These are phyloP conservation scores for Parmelia sp. DNA, from an alignment of 495 filamentous ascomycete genomes.

Conservation along the genomic window DNA sequence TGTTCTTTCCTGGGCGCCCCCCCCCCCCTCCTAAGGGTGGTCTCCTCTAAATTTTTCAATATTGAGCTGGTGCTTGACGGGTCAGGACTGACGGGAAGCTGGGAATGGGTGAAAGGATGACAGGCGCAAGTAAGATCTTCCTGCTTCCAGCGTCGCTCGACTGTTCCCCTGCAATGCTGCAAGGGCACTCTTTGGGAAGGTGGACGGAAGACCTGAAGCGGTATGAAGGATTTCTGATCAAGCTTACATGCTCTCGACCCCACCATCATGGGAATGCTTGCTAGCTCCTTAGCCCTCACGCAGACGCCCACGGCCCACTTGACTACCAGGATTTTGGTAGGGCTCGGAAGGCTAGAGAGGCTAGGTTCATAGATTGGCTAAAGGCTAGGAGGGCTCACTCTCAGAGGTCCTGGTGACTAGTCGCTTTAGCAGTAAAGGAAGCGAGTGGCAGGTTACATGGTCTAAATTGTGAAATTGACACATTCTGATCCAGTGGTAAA, in stretches of 20 bases:
- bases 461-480: neutral
- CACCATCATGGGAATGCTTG: constrained; percentile 10
- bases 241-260: neutral
- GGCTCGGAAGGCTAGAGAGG: neutral
- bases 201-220: constrained; percentile 2
- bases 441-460: constrained; percentile 3
- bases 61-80: neutral
- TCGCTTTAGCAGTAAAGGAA: neutral
- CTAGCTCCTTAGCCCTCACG: neutral
- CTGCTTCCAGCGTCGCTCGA: neutral
- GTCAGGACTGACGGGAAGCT: neutral
- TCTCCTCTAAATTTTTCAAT: too few relatives aligned
- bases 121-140: constrained; percentile 4
- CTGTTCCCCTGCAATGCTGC: neutral
- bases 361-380: too few relatives aligned
- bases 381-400: neutral
- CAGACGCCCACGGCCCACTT: constrained; percentile 5
- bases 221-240: constrained; percentile 8
- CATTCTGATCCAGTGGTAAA: neutral
- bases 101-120: constrained; percentile 2
- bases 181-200: constrained; percentile 10
- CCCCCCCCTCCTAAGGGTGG: too few relatives aligned
- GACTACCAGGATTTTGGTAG: neutral
- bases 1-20: too few relatives aligned
- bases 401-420: neutral